Evolutionary conservation across 164 flowering plant genomes (phyloP).

Genomic region (Magnolia officinalis): DNA sequence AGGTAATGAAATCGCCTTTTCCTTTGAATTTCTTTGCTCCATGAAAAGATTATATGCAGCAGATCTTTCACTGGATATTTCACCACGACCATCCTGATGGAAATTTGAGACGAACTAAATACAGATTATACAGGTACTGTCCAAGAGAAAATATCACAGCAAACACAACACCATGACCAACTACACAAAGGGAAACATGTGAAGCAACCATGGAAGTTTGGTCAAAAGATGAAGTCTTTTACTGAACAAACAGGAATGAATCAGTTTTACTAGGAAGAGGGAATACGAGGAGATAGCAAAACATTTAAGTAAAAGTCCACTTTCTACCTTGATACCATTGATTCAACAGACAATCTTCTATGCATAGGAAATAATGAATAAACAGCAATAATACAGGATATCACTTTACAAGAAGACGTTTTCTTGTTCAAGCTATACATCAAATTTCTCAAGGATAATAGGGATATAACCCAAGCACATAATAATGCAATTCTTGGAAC

Average conservation of each 20-base stretch:
- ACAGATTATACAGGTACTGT: neutral
- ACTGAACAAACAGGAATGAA: neutral
- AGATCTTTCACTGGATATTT: slow-evolving; percentile 44
- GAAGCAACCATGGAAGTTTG: neutral
- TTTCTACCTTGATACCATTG: neutral
- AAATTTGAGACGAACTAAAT: slow-evolving; percentile 30
- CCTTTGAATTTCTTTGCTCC: slow-evolving; percentile 46
- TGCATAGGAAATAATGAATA: neutral
- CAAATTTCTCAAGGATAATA: too few species aligned
- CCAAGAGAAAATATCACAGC: neutral
- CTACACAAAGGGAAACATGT: neutral
- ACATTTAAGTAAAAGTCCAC: neutral
- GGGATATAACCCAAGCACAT: too few species aligned
- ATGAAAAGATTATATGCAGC: slow-evolving; percentile 31
- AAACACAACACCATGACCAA: neutral
- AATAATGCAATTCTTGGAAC: too few species aligned
- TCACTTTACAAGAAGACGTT: too few species aligned
- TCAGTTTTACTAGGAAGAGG: too few species aligned
- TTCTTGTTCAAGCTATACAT: too few species aligned
- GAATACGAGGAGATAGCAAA: neutral
- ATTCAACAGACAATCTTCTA: neutral
- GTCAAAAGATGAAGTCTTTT: neutral
- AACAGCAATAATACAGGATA: too few species aligned
- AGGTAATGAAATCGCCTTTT: slow-evolving; percentile 86
- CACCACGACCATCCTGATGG: slow-evolving; percentile 36